Percentiles rank a stretch among this genome's conserved stretches.
These are phyloP conservation scores for Rhizopus stolonifer DNA, from an alignment of 371 early-diverging fungal genomes.

Conservation along the genomic window DNA sequence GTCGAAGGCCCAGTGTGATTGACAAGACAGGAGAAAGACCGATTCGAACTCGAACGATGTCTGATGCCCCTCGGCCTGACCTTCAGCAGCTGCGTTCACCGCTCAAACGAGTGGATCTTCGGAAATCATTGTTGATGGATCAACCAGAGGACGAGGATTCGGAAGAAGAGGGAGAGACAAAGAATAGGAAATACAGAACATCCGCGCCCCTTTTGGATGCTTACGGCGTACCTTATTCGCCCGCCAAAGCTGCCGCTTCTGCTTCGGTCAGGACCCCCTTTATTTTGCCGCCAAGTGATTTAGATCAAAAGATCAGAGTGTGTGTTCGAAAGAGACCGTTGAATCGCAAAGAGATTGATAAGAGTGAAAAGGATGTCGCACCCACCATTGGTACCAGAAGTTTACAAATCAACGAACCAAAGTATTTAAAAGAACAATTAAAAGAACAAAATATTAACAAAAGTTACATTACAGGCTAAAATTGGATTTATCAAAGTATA, in stretches of 20 bases:
- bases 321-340: conserved; percentile 96
- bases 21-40: conserved; percentile 19
- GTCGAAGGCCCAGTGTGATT: conserved; percentile 24
- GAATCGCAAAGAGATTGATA: conserved; percentile 77
- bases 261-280: neutral
- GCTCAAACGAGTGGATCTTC: conserved; percentile 11
- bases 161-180: conserved; percentile 34
- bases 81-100: neutral
- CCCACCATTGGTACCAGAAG: conserved; percentile 59
- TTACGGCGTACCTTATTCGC: conserved; percentile 38
- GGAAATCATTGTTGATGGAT: conserved; percentile 19
- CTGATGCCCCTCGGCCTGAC: conserved; percentile 37
- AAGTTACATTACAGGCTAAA: conserved; percentile 80
- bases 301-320: conserved; percentile 86
- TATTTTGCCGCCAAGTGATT: conserved; percentile 35
- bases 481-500: conserved; percentile 92
- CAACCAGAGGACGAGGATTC: conserved; percentile 13
- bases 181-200: conserved; percentile 27
- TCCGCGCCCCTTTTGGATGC: conserved; percentile 46
- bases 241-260: conserved; percentile 9
- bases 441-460: no score
- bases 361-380: conserved; percentile 84
- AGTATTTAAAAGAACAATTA: no score
- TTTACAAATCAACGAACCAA: conserved; percentile 87
- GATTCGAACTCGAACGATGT: conserved; percentile 33